phyloP scores from a whole-genome alignment of 139 green algal genomes.

The Pycnococcus provasolii region DNA sequence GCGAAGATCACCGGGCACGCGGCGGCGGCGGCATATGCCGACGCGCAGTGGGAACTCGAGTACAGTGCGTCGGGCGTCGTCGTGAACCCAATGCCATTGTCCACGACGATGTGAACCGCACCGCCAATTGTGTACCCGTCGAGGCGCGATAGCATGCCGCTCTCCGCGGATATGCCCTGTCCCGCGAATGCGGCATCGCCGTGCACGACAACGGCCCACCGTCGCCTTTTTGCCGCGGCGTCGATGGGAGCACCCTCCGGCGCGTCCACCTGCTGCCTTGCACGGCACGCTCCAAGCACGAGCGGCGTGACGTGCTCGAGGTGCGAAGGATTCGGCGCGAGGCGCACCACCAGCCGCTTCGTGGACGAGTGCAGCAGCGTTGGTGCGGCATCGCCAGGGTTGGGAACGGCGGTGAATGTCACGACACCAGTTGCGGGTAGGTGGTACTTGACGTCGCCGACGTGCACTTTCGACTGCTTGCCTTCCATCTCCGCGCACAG shows the following conservation, averaged over 20 bases:
- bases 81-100: slow-evolving; percentile 98
- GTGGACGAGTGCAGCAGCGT: too few relatives aligned
- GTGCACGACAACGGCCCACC: slow-evolving; percentile 64
- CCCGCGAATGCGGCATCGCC: slow-evolving; percentile 21
- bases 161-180: slow-evolving; percentile 29
- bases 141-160: slow-evolving; percentile 83
- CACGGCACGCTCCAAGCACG: slow-evolving; percentile 81
- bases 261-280: slow-evolving; percentile 61
- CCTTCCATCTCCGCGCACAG: slow-evolving; percentile 48
- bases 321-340: slow-evolving; percentile 84
- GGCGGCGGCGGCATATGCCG: too few relatives aligned
- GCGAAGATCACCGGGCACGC: slow-evolving; percentile 87
- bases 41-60: slow-evolving; percentile 45
- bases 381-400: too few relatives aligned
- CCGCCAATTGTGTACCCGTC: slow-evolving; percentile 89
- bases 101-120: slow-evolving; percentile 91
- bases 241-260: too few relatives aligned
- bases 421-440: slow-evolving; percentile 60
- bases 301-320: slow-evolving; percentile 89
- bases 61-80: slow-evolving; percentile 58
- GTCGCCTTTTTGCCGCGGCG: too few relatives aligned
- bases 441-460: slow-evolving; percentile 94
- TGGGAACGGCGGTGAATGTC: too few relatives aligned
- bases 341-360: slow-evolving; percentile 60
- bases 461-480: slow-evolving; percentile 28